Evolutionary conservation across 345 rosid genomes (phyloP), one percentile per base, ranked within the genome.

Genomic region (Syzygium oleosum): DNA sequence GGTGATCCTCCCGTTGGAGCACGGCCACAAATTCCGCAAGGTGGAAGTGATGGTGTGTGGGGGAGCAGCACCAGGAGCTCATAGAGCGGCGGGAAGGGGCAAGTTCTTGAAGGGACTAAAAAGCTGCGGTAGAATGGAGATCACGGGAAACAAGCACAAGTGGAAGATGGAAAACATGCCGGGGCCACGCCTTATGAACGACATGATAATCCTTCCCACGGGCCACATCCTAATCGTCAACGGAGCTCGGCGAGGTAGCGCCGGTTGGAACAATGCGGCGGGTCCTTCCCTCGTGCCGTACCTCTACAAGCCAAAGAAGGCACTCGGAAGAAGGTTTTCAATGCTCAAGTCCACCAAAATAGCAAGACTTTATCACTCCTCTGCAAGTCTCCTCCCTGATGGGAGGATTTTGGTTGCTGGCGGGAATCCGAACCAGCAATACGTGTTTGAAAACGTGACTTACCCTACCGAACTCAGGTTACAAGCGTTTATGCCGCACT

Each of bases 141-240:
- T 93, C 85, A 84, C 93, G 15, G 89, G 89, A 23, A 87, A 86
- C 84, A 89, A 23, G 34, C 93, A 89, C 87, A 49, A n/a, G 34
- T 91, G 94, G 93, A 88, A 84, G 14, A 92, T 93, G 95, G 96
- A 94, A 86, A 88, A 86, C 80, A 95, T 94, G 95, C 92, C 97
- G 1, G 91, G 90, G 65, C 94, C 95, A 21, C 94, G 95, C 73
- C 88, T 92, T 85, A 88, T 93, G 91, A 87, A 90, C 12, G 95
- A 93, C 84, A 91, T 93, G 96, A 86, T 95, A 65, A 89, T 93
- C 89, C 92, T 94, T 29, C 94, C 97, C n/a, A 93, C 91, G 14
- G 94, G 96, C 31, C 87, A 92, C 51, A 87, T 91, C 31, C 41
- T 94, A 55, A 88, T 95, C 65, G 89, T 95, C 68, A 95, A 94